Evolutionary conservation across 768 basidiomycete genomes (phyloP).

Genomic region (Lyophyllum decastes): DNA sequence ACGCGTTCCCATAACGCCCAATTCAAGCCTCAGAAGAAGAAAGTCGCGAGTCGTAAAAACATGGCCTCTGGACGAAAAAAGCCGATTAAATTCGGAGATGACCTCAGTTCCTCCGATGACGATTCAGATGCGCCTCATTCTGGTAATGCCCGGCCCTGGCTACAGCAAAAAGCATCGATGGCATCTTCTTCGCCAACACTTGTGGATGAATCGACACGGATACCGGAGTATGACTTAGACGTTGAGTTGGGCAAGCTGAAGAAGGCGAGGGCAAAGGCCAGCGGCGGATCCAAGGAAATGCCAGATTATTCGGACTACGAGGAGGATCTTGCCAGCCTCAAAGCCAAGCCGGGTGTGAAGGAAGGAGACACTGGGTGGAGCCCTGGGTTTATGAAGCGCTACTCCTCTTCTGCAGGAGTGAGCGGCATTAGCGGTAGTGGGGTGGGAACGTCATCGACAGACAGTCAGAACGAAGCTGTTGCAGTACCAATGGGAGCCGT

Average conservation of each 20-base stretch:
- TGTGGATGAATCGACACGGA: slow-evolving; percentile 10
- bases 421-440: not conserved
- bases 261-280: slow-evolving; percentile 9
- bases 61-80: slow-evolving; percentile 20
- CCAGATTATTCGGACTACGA: slow-evolving; percentile 52
- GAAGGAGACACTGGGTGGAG: slow-evolving; percentile 39
- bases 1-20: slow-evolving; percentile 15
- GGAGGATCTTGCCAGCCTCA: slow-evolving; percentile 35
- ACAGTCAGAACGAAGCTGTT: not conserved
- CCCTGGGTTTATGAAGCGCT: slow-evolving; percentile 50
- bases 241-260: slow-evolving; percentile 9
- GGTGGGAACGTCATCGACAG: slow-evolving; percentile 6
- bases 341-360: slow-evolving; percentile 9
- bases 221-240: slow-evolving; percentile 1
- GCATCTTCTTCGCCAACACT: slow-evolving; percentile 20
- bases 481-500: slow-evolving; percentile 34
- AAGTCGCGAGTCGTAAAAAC: not conserved
- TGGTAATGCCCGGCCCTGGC: slow-evolving; percentile 17
- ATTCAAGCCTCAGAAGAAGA: slow-evolving; percentile 10
- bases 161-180: slow-evolving; percentile 18
- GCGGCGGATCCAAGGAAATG: slow-evolving; percentile 17
- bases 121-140: slow-evolving; percentile 11
- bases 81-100: slow-evolving; percentile 35
- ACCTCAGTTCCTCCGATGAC: slow-evolving; percentile 31
- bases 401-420: slow-evolving; percentile 22